A percentile compares a stretch with the other conserved stretches of the same genome.
Conservation (phyloP, 108 stramenopile species). For the Craspedostauros australis region DNA sequence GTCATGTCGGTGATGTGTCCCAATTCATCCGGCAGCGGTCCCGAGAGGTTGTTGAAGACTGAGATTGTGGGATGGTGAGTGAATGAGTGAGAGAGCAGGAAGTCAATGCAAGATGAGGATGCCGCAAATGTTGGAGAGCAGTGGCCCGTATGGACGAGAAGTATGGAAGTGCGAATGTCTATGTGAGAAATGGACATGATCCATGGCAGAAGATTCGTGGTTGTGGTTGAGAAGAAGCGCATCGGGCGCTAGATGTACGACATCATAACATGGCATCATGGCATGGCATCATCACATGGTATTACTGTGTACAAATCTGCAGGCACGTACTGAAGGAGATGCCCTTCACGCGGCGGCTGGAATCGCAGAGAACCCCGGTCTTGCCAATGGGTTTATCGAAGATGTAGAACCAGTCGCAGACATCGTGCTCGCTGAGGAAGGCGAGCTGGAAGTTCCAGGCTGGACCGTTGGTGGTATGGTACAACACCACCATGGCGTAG, state of each 20-base stretch:
- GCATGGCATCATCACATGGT: background rate
- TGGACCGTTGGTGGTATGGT: conserved; percentile 28
- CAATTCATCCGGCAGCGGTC: conserved; percentile 28
- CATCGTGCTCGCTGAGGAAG: conserved; percentile 14
- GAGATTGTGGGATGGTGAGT: background rate
- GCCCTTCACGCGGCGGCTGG: conserved; percentile 8
- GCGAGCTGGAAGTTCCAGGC: conserved; percentile 21
- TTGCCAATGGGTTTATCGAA: conserved; percentile 10
- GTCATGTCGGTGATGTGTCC: conserved; percentile 19
- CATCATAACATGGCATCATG: background rate
- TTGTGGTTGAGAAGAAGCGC: background rate
- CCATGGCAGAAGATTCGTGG: background rate
- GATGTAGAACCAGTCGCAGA: conserved; percentile 30
- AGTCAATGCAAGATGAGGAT: background rate
- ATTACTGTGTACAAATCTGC: background rate
- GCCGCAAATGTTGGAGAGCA: too few relatives aligned
- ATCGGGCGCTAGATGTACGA: too few relatives aligned
- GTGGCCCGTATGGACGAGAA: background rate
- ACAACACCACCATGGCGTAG: conserved; percentile 37
- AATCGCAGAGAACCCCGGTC: conserved; percentile 24
- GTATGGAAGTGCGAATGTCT: background rate
- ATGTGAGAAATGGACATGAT: background rate
- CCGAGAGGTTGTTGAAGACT: conserved; percentile 31
- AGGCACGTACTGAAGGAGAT: conserved; percentile 22
- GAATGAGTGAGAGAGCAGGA: background rate